A percentile compares a stretch with the other conserved stretches of the same genome.
These are phyloP conservation scores for Cylindrotheca fusiformis DNA, from an alignment of 108 stramenopile genomes.

Conservation along the genomic window DNA sequence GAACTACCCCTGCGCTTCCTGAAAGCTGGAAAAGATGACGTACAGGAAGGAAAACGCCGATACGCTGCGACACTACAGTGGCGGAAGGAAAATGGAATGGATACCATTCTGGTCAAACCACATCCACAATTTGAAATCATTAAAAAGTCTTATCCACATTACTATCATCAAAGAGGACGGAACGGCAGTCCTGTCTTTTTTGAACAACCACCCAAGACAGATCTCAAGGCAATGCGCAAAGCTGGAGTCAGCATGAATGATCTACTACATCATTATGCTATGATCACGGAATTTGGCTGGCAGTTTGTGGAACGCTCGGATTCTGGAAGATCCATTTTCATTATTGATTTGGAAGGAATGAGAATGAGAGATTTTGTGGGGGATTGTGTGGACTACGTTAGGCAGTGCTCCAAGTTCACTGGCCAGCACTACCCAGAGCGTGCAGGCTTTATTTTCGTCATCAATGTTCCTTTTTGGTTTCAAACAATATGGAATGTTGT, in stretches of 20 bases:
- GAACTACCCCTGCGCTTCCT: slow-evolving; percentile 65
- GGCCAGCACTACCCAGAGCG: slow-evolving; percentile 77
- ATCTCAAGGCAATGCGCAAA: slow-evolving; percentile 47
- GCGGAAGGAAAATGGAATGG: slow-evolving; percentile 62
- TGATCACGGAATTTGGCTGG: slow-evolving; percentile 75
- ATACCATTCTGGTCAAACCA: slow-evolving; percentile 46
- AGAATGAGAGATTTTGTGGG: slow-evolving; percentile 76
- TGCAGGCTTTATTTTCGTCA: slow-evolving; percentile 52
- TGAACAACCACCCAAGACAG: slow-evolving; percentile 68
- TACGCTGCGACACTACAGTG: slow-evolving; percentile 61
- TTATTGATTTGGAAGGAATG: slow-evolving; percentile 77
- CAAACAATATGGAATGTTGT: slow-evolving; percentile 67
- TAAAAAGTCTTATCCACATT: slow-evolving; percentile 68
- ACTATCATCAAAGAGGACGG: slow-evolving; percentile 56
- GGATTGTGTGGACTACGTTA: slow-evolving; percentile 76
- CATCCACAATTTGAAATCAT: slow-evolving; percentile 59
- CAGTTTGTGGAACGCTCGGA: slow-evolving; percentile 58
- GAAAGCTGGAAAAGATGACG: slow-evolving; percentile 69
- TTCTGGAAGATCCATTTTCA: slow-evolving; percentile 44
- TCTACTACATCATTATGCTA: slow-evolving; percentile 68
- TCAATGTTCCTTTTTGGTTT: slow-evolving; percentile 61
- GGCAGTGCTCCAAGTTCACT: slow-evolving; percentile 51
- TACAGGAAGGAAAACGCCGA: slow-evolving; percentile 51
- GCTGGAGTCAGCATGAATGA: slow-evolving; percentile 47
- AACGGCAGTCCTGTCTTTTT: slow-evolving; percentile 62